These are phyloP conservation scores for Cladosporium sp. DNA, from an alignment of 2,329 filamentous ascomycete genomes.

Conservation along the genomic window DNA sequence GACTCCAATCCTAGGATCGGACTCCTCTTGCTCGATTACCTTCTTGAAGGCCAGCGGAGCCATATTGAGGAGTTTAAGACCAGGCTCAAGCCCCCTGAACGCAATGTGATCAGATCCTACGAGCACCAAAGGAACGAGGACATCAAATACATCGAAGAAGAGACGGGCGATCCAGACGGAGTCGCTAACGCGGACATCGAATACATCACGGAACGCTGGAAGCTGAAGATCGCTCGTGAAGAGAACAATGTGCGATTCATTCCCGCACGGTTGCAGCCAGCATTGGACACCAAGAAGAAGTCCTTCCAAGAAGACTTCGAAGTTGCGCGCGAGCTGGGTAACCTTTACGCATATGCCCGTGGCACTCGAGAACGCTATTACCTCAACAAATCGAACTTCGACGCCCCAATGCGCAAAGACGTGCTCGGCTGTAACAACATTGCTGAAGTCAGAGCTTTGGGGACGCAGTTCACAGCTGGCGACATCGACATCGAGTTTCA, in stretches of 20 bases:
- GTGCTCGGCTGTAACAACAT: slow-evolving; percentile 9
- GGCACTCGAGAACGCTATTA: slow-evolving; percentile 11
- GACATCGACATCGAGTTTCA: slow-evolving; percentile 13
- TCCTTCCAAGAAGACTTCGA: slow-evolving; percentile 13
- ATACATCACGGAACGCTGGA: slow-evolving; percentile 14
- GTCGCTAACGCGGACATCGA: background rate
- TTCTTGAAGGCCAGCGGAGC: slow-evolving; percentile 18
- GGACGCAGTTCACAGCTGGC: slow-evolving; percentile 13
- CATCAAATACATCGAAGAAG: background rate
- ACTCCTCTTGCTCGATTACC: slow-evolving; percentile 21
- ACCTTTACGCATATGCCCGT: slow-evolving; percentile 16
- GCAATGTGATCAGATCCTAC: background rate
- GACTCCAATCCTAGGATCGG: slow-evolving; percentile 15
- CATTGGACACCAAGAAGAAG: slow-evolving; percentile 1
- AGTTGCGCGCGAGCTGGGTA: slow-evolving; percentile 15
- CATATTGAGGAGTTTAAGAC: slow-evolving; percentile 14
- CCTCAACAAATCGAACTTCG: slow-evolving; percentile 8
- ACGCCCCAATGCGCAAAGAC: slow-evolving; percentile 16
- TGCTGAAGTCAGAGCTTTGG: slow-evolving; percentile 10
- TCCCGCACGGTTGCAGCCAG: slow-evolving; percentile 6
- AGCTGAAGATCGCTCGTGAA: slow-evolving; percentile 10
- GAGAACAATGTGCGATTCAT: slow-evolving; percentile 2
- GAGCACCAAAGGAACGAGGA: background rate
- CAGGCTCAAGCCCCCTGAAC: background rate
- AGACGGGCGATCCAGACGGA: background rate